Base-by-base conservation (phyloP, 495 filamentous ascomycete genomes). In the Xylaria longipes region DNA sequence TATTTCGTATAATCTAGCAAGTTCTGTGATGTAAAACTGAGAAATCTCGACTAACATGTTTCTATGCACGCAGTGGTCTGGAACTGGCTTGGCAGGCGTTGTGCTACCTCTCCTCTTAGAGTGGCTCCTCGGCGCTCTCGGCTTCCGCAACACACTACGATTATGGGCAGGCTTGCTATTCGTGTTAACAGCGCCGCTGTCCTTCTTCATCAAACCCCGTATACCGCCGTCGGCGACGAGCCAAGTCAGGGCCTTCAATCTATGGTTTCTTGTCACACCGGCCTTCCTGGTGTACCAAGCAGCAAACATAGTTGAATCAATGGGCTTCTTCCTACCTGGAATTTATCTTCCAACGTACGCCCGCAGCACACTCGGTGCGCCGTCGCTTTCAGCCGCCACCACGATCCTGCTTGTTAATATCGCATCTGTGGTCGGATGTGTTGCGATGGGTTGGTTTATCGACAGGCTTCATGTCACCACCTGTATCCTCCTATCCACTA, bases 271-370 rank as follows among this genome's bases (percentile, higher is more conserved):
- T 17, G 57, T 67, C 41, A 76, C 80, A 17, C 75, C 76, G 0
- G 76, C 80, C 0, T 92, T 91, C 76, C 73, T 84, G 70, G 72
- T 87, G 31, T 85, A 88, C 48, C 84, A 89, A 72, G 61, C 80
- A 3, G 86, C 86, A 33, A 90, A 91, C 73, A 84, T 89, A 65
- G 80, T 90, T 67, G 84, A 93, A 76, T 83, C 85, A 15, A 82
- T 90, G 12, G 91, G 91, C 14, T 93, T 87, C 8, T 91, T 91
- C 80, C 78, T 92, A 5, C 90, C 89, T 7, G 82, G 83, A 11
- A 88, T 89, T 20, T 92, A 91, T 77, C 82, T 92, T 0, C 86
- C 88, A 0, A 84, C 85, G 3, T 91, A 89, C 35, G 76, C 75
- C 3, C 70, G 70, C 22, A 76, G 60, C 43, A 67, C 78, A 83